Evolutionary conservation across 202 grass and related monocot genomes (phyloP).

Genomic region (Carex arenaria): DNA sequence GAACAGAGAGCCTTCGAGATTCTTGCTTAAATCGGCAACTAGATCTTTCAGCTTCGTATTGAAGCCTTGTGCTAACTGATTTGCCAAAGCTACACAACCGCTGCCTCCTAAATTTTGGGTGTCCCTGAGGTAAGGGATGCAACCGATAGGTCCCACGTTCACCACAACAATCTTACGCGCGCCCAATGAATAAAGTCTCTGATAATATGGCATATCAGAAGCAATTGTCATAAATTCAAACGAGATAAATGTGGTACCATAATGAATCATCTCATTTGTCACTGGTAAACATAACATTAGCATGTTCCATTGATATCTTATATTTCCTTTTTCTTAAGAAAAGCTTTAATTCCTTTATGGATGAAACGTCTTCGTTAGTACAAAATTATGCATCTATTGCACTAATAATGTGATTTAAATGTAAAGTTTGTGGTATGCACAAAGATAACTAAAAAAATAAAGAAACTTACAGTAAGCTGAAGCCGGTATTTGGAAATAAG

Average conservation of each 20-base stretch:
- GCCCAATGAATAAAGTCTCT: constrained; percentile 65
- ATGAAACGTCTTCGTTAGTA: background rate
- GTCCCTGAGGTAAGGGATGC: constrained; percentile 76
- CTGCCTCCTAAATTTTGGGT: constrained; percentile 31
- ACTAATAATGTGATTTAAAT: background rate
- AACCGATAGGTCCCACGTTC: constrained; percentile 79
- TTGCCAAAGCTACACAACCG: constrained; percentile 48
- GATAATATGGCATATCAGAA: background rate
- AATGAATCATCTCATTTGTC: background rate
- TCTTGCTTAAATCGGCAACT: constrained; percentile 34
- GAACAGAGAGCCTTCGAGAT: constrained; percentile 53
- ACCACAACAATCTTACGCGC: constrained; percentile 68
- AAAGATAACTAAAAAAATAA: background rate
- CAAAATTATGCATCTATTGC: background rate
- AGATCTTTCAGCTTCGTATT: constrained; percentile 52
- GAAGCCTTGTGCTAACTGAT: constrained; percentile 59
- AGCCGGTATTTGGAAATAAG: constrained; percentile 54
- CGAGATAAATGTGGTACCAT: background rate
- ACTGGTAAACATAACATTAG: background rate
- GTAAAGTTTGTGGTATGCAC: background rate
- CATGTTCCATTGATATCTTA: no score
- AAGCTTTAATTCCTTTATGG: background rate
- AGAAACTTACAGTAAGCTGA: constrained; percentile 52
- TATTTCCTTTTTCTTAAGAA: no score
- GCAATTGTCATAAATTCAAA: background rate